These are phyloP conservation scores for Schrenkiella parvula DNA, from an alignment of 345 rosid species.

Conservation along the genomic window DNA sequence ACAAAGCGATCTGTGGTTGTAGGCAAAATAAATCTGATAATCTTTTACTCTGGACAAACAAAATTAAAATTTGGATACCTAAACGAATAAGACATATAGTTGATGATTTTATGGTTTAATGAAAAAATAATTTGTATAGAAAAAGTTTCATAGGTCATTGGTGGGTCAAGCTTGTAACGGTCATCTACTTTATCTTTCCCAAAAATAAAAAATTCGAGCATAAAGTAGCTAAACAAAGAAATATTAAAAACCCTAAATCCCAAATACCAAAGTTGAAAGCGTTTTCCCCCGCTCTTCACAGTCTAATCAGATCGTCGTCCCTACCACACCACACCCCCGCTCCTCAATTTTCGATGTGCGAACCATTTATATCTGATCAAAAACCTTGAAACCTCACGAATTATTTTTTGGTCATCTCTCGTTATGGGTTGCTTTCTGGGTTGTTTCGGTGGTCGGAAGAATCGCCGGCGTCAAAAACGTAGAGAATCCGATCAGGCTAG, in stretches of 20 bases:
- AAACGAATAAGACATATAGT: neutral
- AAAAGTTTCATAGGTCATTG: neutral
- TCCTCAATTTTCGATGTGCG: conserved; percentile 27
- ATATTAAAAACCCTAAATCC: conserved; percentile 16
- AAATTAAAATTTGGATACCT: neutral
- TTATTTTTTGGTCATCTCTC: conserved; percentile 5
- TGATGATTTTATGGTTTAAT: neutral
- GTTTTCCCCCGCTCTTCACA: conserved; percentile 38
- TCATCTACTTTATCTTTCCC: conserved; percentile 35
- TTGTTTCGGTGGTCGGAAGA: conserved; percentile 82
- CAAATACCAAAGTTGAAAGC: conserved; percentile 31
- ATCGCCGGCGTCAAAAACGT: conserved; percentile 46
- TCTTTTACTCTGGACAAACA: neutral
- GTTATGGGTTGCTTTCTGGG: conserved; percentile 78
- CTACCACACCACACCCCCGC: conserved; percentile 17
- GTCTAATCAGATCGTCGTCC: conserved; percentile 22
- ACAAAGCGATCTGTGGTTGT: neutral
- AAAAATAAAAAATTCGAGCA: neutral
- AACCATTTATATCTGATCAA: conserved; percentile 19
- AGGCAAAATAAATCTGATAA: neutral
- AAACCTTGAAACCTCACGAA: neutral
- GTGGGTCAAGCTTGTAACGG: conserved; percentile 49
- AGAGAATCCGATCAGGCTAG: conserved; percentile 46
- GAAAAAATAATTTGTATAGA: neutral
- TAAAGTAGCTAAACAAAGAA: neutral